Conservation (phyloP, 2,329 filamentous ascomycete genomes). For the Clonostachys rhizophaga region DNA sequence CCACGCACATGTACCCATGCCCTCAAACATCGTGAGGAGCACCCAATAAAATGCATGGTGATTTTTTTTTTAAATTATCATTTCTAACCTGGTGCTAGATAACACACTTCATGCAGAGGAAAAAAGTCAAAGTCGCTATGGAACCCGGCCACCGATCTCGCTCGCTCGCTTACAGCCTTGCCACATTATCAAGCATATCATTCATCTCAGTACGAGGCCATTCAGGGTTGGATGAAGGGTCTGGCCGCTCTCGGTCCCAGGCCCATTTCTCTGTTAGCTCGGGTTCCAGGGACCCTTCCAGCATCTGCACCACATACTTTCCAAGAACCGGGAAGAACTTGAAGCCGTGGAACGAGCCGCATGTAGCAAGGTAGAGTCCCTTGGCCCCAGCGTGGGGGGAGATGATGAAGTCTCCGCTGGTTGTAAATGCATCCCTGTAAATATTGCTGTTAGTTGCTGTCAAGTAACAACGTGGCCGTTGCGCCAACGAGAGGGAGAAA, state of each 20-base stretch:
- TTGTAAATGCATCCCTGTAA: slow-evolving; percentile 60
- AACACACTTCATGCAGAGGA: background rate
- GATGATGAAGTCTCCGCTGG: slow-evolving; percentile 58
- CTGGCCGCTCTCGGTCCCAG: slow-evolving; percentile 55
- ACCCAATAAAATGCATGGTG: no score
- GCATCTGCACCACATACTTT: slow-evolving; percentile 55
- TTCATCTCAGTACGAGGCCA: slow-evolving; percentile 55
- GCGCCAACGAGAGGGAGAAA: slow-evolving; percentile 1
- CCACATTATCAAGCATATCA: slow-evolving; percentile 32
- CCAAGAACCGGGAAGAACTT: slow-evolving; percentile 65
- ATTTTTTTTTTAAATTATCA: no score
- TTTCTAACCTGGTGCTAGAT: no score
- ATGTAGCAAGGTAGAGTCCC: slow-evolving; percentile 58
- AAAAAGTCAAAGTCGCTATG: slow-evolving; percentile 1
- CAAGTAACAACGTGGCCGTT: background rate
- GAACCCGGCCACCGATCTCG: background rate
- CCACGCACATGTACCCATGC: no score
- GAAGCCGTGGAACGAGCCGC: slow-evolving; percentile 63
- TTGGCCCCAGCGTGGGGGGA: slow-evolving; percentile 44
- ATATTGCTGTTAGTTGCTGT: background rate
- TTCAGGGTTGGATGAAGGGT: slow-evolving; percentile 44
- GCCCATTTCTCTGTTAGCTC: slow-evolving; percentile 45
- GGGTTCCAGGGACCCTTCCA: slow-evolving; percentile 34
- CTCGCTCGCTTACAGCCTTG: slow-evolving; percentile 16
- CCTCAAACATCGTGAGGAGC: no score